Evolutionary conservation across 2,329 filamentous ascomycete genomes (phyloP).

Genomic region (Hypoxylon sp.): DNA sequence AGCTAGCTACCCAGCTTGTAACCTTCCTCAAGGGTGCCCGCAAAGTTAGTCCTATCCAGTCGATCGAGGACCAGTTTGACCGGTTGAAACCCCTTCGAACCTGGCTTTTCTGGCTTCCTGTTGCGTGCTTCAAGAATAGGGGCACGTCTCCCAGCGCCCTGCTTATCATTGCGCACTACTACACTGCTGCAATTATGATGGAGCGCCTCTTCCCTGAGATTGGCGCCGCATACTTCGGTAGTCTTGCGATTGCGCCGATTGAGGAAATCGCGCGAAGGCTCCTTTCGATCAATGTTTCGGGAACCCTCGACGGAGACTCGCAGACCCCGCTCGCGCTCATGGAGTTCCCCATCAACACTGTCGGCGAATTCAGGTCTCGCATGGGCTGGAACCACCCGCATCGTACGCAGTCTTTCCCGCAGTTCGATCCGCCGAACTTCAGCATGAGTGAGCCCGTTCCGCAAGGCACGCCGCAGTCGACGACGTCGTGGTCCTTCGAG

Average conservation of each 20-base stretch:
- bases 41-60: conserved; percentile 75
- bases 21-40: conserved; percentile 79
- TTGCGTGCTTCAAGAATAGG: conserved; percentile 82
- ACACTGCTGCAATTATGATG: conserved; percentile 86
- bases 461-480: conserved; percentile 57
- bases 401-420: conserved; percentile 70
- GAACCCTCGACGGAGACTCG: conserved; percentile 66
- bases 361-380: conserved; percentile 74
- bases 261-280: conserved; percentile 87
- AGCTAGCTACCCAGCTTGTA: conserved; percentile 75
- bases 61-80: conserved; percentile 87
- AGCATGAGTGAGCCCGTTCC: conserved; percentile 56
- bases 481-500: conserved; percentile 64
- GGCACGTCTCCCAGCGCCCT: conserved; percentile 81
- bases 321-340: conserved; percentile 75
- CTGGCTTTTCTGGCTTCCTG: conserved; percentile 96
- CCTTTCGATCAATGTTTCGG: conserved; percentile 73
- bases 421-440: conserved; percentile 69
- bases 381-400: conserved; percentile 75
- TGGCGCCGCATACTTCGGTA: conserved; percentile 87
- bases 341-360: conserved; percentile 77
- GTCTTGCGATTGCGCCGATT: conserved; percentile 81
- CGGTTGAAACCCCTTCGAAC: conserved; percentile 87
- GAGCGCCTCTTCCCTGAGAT: conserved; percentile 91
- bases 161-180: conserved; percentile 89